Conservation (phyloP, 176 grass and related monocot species). For the Pontederia paniculata region DNA sequence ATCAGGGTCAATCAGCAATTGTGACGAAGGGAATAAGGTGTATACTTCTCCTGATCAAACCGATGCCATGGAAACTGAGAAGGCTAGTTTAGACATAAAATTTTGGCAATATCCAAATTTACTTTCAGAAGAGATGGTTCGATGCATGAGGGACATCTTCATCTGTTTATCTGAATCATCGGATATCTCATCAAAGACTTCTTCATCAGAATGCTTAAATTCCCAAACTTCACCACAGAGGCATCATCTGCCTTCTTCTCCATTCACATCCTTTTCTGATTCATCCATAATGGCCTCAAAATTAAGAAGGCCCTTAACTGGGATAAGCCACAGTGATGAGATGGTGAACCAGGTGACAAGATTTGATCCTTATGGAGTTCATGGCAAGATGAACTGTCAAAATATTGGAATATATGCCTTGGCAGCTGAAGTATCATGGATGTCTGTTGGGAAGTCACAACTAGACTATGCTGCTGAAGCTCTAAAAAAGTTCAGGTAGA, state of each 20-base stretch:
- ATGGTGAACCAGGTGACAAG: slow-evolving; percentile 29
- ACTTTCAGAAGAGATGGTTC: slow-evolving; percentile 96
- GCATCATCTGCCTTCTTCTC: slow-evolving; percentile 45
- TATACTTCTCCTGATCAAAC: slow-evolving; percentile 27
- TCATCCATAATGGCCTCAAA: slow-evolving; percentile 45
- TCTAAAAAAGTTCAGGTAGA: slow-evolving; percentile 89
- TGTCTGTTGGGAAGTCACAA: slow-evolving; percentile 94
- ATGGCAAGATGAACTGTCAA: slow-evolving; percentile 42
- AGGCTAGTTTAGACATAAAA: slow-evolving; percentile 46
- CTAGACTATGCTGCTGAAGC: slow-evolving; percentile 93
- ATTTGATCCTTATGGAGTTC: slow-evolving; percentile 82
- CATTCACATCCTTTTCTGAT: slow-evolving; percentile 62
- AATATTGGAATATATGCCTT: slow-evolving; percentile 55
- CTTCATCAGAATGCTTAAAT: slow-evolving; percentile 36
- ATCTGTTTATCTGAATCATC: slow-evolving; percentile 80
- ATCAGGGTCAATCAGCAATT: slow-evolving; percentile 18
- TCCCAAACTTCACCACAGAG: slow-evolving; percentile 51
- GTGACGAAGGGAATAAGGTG: slow-evolving; percentile 32
- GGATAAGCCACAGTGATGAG: slow-evolving; percentile 32
- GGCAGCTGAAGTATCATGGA: slow-evolving; percentile 84
- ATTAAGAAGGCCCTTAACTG: slow-evolving; percentile 44
- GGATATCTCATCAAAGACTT: slow-evolving; percentile 35
- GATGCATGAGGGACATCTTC: slow-evolving; percentile 99
- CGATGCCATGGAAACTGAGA: slow-evolving; percentile 34
- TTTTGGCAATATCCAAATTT: slow-evolving; percentile 64